Base-by-base conservation (phyloP, 164 flowering plant genomes). In the Cinnamomum micranthum region DNA sequence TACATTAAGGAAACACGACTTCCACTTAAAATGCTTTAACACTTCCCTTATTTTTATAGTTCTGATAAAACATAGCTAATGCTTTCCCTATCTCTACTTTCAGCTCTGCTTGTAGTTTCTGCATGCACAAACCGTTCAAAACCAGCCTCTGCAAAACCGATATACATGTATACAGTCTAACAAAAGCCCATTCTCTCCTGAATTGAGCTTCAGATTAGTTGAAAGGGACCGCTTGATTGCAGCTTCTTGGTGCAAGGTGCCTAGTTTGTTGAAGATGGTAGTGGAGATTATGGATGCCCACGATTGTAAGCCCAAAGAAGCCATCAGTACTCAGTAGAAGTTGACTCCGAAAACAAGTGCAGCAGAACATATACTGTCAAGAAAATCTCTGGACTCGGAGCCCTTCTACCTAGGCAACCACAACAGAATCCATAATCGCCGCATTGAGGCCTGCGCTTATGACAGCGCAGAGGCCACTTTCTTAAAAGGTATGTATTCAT, bases 261-360 rank as follows among this genome's bases (percentile, higher is more conserved):
- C 60, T 55, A 55, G 20, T 51, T 65, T 68, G 62, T 74, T 81
- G 78, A 77, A 76, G 79, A 69, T 81, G 64, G 75, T 69, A 65
- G 79, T 76, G 47, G 81, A 79, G 47, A 73, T 73, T 31, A 68
- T 77, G 58, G 80, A 79, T 22, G 79, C 82, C 68, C 76, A 78
- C 25, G 71, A 68, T 76, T 71, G 78, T 59, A 76, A 66, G 77
- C 71, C 74, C 41, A 66, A 69, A 73, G 80, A 75, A 28, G 74
- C 74, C 74, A 68, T 77, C 51, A 50, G 72, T 74, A 41, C 63
- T 77, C 51, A 50, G 72, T 74, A 41, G 77, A 73, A 76, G 55
- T 75, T 3, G 60, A 73, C 35, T 77, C 64, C 17, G 65, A 69
- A 11, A 80, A 77, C 71, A 77, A 77, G 41, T 63, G 75, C 20